These are phyloP conservation scores for Ophidiomyces ophidiicola DNA, from an alignment of 2,329 filamentous ascomycete genomes.

Conservation along the genomic window DNA sequence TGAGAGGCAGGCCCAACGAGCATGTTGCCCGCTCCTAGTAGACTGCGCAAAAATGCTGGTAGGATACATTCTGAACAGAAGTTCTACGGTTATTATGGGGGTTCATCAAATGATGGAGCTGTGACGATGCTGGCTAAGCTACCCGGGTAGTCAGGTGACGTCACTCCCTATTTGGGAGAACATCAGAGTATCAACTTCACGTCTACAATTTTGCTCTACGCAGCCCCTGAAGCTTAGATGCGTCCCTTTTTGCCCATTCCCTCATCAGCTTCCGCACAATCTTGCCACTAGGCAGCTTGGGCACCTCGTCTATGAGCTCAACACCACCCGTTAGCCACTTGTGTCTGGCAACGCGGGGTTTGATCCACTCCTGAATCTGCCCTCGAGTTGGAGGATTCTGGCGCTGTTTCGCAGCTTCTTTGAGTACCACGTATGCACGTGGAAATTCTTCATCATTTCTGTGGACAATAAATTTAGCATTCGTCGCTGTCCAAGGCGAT, in stretches of 20 bases:
- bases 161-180: not conserved
- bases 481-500: not conserved
- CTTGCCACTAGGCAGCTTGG: slow-evolving; percentile 39
- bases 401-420: slow-evolving; percentile 31
- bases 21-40: too few relatives aligned
- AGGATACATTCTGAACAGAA: too few relatives aligned
- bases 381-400: slow-evolving; percentile 30
- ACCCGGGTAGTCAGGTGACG: slow-evolving; percentile 6
- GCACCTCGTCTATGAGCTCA: slow-evolving; percentile 34
- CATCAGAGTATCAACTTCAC: not conserved
- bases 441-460: slow-evolving; percentile 53
- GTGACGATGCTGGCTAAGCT: too few relatives aligned
- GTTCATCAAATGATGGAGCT: too few relatives aligned
- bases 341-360: slow-evolving; percentile 32
- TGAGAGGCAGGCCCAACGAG: too few relatives aligned
- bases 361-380: slow-evolving; percentile 34
- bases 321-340: slow-evolving; percentile 37
- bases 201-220: slow-evolving; percentile 19
- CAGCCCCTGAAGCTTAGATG: slow-evolving; percentile 24
- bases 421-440: slow-evolving; percentile 49
- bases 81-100: too few relatives aligned
- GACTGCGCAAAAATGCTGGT: too few relatives aligned
- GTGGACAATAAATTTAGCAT: slow-evolving; percentile 15
- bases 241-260: slow-evolving; percentile 31
- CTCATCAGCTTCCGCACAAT: slow-evolving; percentile 36